Conservation (phyloP, 2,329 filamentous ascomycete species). For the Calonectria fujianensis region DNA sequence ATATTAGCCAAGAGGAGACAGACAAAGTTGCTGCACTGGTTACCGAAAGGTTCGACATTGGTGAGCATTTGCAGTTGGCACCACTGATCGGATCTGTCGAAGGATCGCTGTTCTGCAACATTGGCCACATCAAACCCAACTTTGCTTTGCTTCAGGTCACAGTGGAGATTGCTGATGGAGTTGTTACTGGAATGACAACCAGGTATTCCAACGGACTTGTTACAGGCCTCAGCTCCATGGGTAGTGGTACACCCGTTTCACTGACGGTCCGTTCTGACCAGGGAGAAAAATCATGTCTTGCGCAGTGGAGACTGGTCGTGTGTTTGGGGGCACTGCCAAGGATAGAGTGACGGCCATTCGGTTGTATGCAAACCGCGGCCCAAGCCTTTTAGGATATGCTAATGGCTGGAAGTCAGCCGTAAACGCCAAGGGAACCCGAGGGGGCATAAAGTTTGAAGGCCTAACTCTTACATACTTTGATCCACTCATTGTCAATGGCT, state of each 20-base stretch:
- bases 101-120: conserved; percentile 3
- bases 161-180: background rate
- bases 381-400: background rate
- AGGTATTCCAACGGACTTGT: conserved; percentile 8
- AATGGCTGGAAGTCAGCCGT: background rate
- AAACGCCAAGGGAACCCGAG: background rate
- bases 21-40: background rate
- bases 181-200: background rate
- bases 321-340: background rate
- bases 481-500: background rate
- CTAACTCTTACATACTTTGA: background rate
- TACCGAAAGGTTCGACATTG: background rate
- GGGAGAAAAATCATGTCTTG: background rate
- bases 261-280: background rate
- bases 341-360: background rate
- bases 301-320: background rate
- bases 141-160: conserved; percentile 2
- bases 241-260: background rate
- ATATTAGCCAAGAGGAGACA: background rate
- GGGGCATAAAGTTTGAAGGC: background rate
- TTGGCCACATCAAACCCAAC: background rate
- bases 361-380: background rate
- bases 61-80: background rate
- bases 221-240: background rate
- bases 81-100: background rate